Evolutionary conservation across 345 rosid species (phyloP).

Genomic region (Cochlearia excelsa): DNA sequence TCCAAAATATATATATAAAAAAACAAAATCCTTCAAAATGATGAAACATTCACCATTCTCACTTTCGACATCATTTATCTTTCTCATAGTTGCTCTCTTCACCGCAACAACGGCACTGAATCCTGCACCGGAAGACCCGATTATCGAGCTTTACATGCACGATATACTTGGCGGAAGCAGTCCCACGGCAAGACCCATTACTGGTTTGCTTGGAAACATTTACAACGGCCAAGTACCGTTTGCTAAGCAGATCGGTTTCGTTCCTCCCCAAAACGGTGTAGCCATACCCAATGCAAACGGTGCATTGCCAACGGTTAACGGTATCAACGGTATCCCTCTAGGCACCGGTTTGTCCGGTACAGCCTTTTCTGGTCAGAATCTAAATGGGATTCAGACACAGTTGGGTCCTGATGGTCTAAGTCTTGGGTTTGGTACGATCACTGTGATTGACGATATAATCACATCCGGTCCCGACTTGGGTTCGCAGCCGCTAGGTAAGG

Average conservation of each 20-base stretch:
- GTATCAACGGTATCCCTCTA: constrained; percentile 74
- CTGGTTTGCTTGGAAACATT: constrained; percentile 88
- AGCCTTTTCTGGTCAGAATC: constrained; percentile 43
- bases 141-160: constrained; percentile 82
- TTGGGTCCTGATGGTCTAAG: constrained; percentile 83
- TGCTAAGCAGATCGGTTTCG: constrained; percentile 79
- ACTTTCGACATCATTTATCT: constrained; percentile 28
- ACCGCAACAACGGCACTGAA: constrained; percentile 40
- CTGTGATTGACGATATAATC: constrained; percentile 77
- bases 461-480: constrained; percentile 78
- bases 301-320: constrained; percentile 77
- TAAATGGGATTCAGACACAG: constrained; percentile 61
- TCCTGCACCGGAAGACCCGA: constrained; percentile 45
- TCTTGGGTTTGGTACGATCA: constrained; percentile 85
- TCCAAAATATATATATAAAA: neutral
- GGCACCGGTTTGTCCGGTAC: constrained; percentile 93
- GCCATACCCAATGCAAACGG: constrained; percentile 90
- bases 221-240: constrained; percentile 93
- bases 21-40: constrained; percentile 34
- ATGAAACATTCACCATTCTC: constrained; percentile 39
- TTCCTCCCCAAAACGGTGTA: constrained; percentile 59
- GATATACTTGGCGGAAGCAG: constrained; percentile 88
- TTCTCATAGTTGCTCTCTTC: constrained; percentile 34
- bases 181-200: constrained; percentile 85
- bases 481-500: constrained; percentile 72